Evolutionary conservation across 306 rosid genomes (phyloP), one percentile per base, ranked within the genome.

Genomic region (Cucumis hystrix): DNA sequence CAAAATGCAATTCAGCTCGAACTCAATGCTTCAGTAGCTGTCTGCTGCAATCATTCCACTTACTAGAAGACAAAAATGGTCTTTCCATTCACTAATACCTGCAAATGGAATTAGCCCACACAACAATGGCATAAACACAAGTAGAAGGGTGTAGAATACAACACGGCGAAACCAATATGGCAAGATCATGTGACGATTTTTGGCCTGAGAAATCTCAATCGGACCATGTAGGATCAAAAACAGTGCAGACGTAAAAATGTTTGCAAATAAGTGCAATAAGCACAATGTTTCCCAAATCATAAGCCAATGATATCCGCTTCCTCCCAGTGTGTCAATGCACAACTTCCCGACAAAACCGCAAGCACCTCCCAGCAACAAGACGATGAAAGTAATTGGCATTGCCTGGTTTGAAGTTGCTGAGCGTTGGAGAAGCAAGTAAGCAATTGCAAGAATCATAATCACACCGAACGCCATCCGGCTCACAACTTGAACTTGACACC

Each of bases 31-130:
- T 77, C 77, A 84, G 68, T 76, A 81, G 70, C 4, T 77, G 52
- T 77, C 37, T 63, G 15, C 64, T 63, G 51, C 71, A 20, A 64
- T 37, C 79, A 75, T 37, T 80, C 67, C 71, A 4, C 20, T 25
- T n/a, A 80, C 51, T 80, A 74, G 80, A 74, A 74, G 52, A 68
- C 56, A 12, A 59, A 90, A 69, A 80, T 88, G 96, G 79, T 85
- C 91, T 83, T 82, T 92, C 99, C 97, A 95, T 64, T 86, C 90
- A 61, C 59, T 84, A 23, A 85, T 54, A 85, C 90, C 87, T 21
- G 98, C 97, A 82, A 95, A 95, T 61, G 99, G 99, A 78, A 82
- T 5, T 47, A 91, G 92, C 60, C 99, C 99, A 61, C 99, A 92
- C 6, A 69, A 60, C 73, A 91, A 40, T 15, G 99, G 99, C 45